Evolutionary conservation across 108 stramenopile species (phyloP).

Genomic region (Chaetoceros muelleri): DNA sequence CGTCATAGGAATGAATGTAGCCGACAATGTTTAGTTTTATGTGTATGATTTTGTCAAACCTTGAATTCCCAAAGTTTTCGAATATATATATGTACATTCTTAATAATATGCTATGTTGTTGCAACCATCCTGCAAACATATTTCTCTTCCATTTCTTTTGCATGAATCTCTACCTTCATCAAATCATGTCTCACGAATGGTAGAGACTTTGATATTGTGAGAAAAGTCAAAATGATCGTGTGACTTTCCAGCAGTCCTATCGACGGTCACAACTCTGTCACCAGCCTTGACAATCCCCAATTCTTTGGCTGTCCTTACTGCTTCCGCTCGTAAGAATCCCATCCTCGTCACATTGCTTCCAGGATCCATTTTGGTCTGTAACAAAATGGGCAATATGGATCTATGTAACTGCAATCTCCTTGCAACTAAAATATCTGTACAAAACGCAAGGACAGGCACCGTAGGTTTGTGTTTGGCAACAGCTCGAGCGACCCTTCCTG

Average conservation of each 20-base stretch:
- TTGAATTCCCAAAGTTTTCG: too few species aligned
- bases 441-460: slow-evolving; percentile 58
- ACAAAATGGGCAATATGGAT: slow-evolving; percentile 36
- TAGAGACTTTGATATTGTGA: slow-evolving; percentile 65
- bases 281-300: slow-evolving; percentile 47
- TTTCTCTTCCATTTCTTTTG: too few species aligned
- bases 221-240: slow-evolving; percentile 43
- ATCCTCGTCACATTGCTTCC: slow-evolving; percentile 28
- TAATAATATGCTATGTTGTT: too few species aligned
- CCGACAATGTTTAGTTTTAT: too few species aligned
- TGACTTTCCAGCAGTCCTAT: slow-evolving; percentile 38
- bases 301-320: slow-evolving; percentile 54
- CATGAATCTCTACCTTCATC: too few species aligned
- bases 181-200: slow-evolving; percentile 15
- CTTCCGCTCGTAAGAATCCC: slow-evolving; percentile 49
- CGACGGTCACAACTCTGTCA: slow-evolving; percentile 54
- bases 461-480: slow-evolving; percentile 51
- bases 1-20: too few species aligned
- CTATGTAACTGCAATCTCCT: slow-evolving; percentile 46
- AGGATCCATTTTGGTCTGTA: slow-evolving; percentile 36
- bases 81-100: too few species aligned
- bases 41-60: too few species aligned
- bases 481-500: slow-evolving; percentile 33
- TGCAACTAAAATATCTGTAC: slow-evolving; percentile 51
- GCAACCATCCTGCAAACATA: too few species aligned